These are phyloP conservation scores for Carex pumila DNA, from an alignment of 176 grass and related monocot species.

Conservation along the genomic window DNA sequence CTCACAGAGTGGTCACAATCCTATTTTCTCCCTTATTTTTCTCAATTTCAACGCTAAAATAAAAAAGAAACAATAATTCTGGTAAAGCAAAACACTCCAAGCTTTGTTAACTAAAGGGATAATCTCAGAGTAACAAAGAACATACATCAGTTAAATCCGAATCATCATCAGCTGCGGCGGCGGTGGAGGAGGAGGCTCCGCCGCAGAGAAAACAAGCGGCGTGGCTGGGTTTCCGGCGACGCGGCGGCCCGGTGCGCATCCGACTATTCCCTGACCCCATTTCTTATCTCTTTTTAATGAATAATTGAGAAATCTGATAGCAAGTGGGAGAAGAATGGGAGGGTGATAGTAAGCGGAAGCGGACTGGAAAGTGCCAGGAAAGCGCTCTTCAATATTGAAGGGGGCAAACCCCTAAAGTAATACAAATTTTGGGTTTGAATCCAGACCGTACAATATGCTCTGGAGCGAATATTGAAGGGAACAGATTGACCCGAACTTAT, in stretches of 20 bases:
- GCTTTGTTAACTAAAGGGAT: background rate
- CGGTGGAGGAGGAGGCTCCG: conserved; percentile 32
- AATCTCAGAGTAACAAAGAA: background rate
- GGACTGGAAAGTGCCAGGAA: conserved; percentile 10
- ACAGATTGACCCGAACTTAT: no score
- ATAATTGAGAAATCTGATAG: background rate
- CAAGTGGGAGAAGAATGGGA: background rate
- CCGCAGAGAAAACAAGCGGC: conserved; percentile 58
- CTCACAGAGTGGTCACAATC: background rate
- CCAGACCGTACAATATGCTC: no score
- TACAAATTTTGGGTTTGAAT: no score
- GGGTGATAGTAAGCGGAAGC: background rate
- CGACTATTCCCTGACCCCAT: conserved; percentile 87
- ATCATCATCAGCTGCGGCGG: background rate
- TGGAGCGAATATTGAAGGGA: no score
- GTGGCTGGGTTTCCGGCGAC: conserved; percentile 33
- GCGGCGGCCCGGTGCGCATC: conserved; percentile 21
- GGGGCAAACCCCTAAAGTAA: no score
- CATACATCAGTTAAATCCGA: background rate
- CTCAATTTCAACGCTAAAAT: background rate
- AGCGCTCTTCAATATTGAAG: background rate
- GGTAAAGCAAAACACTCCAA: background rate
- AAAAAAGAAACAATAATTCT: background rate
- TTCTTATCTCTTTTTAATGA: background rate
- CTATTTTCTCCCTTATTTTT: background rate